phyloP scores from a whole-genome alignment of 768 basidiomycete genomes.

The Panaeolus cyanescens region DNA sequence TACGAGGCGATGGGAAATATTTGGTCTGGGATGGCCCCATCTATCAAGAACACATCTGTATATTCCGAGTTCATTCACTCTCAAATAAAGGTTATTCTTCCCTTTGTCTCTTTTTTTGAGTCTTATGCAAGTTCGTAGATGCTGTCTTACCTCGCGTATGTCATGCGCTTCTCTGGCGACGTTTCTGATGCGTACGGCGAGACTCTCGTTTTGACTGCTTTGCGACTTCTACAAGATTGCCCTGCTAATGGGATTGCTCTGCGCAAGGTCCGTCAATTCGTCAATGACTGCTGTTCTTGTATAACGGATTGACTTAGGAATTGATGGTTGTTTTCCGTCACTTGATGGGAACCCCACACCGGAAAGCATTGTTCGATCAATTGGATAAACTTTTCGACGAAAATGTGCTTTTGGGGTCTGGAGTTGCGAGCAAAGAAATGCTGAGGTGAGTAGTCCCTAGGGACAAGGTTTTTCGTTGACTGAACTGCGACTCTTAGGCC shows the following conservation, averaged over 20 bases:
- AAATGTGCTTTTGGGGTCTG: constrained; percentile 82
- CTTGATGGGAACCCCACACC: constrained; percentile 76
- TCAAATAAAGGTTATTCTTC: constrained; percentile 79
- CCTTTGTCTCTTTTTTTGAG: background rate
- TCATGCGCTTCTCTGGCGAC: constrained; percentile 63
- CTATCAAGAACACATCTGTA: constrained; percentile 68
- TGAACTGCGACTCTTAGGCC: constrained; percentile 57
- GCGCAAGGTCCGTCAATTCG: constrained; percentile 60
- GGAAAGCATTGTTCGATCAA: constrained; percentile 76
- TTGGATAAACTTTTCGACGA: constrained; percentile 93
- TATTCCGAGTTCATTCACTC: constrained; percentile 86
- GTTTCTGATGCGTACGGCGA: constrained; percentile 79
- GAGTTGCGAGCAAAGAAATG: constrained; percentile 83
- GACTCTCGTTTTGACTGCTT: constrained; percentile 72
- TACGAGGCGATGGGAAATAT: constrained; percentile 79
- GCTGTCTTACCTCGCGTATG: constrained; percentile 89
- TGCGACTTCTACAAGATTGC: constrained; percentile 93
- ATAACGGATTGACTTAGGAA: constrained; percentile 54
- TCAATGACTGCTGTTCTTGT: background rate
- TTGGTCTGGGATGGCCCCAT: constrained; percentile 82
- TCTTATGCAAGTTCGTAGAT: constrained; percentile 49
- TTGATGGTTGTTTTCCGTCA: constrained; percentile 92
- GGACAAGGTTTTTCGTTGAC: background rate
- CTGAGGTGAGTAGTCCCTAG: constrained; percentile 54
- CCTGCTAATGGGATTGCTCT: constrained; percentile 82